Percentiles rank a stretch among this genome's conserved stretches.
These are phyloP conservation scores for Penicillium diatomitis DNA, from an alignment of 495 filamentous ascomycete species.

Conservation along the genomic window DNA sequence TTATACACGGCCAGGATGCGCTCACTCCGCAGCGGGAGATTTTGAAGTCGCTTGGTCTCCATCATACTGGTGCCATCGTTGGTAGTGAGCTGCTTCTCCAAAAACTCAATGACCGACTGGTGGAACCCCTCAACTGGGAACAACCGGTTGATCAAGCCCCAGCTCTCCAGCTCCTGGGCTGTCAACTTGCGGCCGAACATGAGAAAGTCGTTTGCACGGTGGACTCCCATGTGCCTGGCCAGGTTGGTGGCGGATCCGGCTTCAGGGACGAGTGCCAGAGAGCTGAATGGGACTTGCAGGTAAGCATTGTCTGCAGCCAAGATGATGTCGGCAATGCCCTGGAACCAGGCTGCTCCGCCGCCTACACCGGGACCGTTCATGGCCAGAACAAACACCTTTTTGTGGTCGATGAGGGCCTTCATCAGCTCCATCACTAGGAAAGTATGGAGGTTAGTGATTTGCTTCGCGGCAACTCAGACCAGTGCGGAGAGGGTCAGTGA, in stretches of 20 bases:
- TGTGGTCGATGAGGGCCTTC: slow-evolving; percentile 3
- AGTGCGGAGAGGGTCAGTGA: too few relatives aligned
- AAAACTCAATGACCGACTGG: slow-evolving; percentile 4
- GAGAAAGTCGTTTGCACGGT: slow-evolving; percentile 13
- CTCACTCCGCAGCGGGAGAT: slow-evolving; percentile 7
- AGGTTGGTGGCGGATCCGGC: slow-evolving; percentile 6
- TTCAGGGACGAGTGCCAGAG: slow-evolving; percentile 12
- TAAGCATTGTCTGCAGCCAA: slow-evolving; percentile 9
- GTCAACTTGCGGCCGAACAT: slow-evolving; percentile 13
- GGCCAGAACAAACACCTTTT: slow-evolving; percentile 13
- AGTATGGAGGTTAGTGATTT: too few relatives aligned
- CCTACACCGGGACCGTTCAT: slow-evolving; percentile 14
- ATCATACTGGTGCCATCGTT: slow-evolving; percentile 17
- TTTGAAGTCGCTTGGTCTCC: slow-evolving; percentile 12
- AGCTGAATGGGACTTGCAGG: slow-evolving; percentile 15
- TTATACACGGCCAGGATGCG: slow-evolving; percentile 11
- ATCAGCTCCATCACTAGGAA: background rate
- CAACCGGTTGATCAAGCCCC: slow-evolving; percentile 5
- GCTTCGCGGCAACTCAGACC: too few relatives aligned
- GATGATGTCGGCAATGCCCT: slow-evolving; percentile 15
- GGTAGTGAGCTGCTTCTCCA: slow-evolving; percentile 8
- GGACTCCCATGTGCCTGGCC: slow-evolving; percentile 11
- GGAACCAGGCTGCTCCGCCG: slow-evolving; percentile 17
- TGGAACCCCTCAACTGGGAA: slow-evolving; percentile 11
- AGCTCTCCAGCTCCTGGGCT: slow-evolving; percentile 8